Conservation (phyloP, 1,284 basidiomycete species). For the Trichosporon sp. region DNA sequence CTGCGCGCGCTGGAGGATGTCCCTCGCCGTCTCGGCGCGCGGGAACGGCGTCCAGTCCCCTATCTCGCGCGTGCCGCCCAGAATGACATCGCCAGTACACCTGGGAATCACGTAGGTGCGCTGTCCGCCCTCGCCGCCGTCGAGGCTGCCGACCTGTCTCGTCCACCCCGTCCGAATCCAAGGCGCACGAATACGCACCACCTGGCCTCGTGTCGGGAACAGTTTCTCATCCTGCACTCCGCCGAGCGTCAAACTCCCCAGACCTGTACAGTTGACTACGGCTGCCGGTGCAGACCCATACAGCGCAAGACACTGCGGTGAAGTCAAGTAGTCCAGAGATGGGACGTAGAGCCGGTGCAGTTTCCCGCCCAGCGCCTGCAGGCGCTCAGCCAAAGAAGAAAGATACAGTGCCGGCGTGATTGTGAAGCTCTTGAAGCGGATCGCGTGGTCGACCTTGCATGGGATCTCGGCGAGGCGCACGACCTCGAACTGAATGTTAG, state of each 20-base stretch:
- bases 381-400: conserved; percentile 34
- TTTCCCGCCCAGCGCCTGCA: conserved; percentile 30
- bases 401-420: conserved; percentile 54
- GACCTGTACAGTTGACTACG: conserved; percentile 69
- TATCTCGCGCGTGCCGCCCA: conserved; percentile 54
- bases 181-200: conserved; percentile 60
- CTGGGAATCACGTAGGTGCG: conserved; percentile 56
- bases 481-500: conserved; percentile 38
- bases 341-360: conserved; percentile 40
- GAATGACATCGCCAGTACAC: conserved; percentile 51
- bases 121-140: conserved; percentile 51
- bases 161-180: conserved; percentile 52
- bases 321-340: conserved; percentile 34
- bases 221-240: conserved; percentile 60
- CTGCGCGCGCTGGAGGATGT: conserved; percentile 46
- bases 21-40: conserved; percentile 37
- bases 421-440: conserved; percentile 54
- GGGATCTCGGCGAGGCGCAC: conserved; percentile 26
- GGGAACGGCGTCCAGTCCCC: conserved; percentile 51
- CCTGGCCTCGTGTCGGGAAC: conserved; percentile 63
- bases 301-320: conserved; percentile 30
- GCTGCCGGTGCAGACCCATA: conserved; percentile 57
- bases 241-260: conserved; percentile 61
- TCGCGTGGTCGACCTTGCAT: conserved; percentile 41
- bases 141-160: conserved; percentile 48